Base-by-base conservation (phyloP, 176 grass and related monocot genomes). In the Juncus effusus region DNA sequence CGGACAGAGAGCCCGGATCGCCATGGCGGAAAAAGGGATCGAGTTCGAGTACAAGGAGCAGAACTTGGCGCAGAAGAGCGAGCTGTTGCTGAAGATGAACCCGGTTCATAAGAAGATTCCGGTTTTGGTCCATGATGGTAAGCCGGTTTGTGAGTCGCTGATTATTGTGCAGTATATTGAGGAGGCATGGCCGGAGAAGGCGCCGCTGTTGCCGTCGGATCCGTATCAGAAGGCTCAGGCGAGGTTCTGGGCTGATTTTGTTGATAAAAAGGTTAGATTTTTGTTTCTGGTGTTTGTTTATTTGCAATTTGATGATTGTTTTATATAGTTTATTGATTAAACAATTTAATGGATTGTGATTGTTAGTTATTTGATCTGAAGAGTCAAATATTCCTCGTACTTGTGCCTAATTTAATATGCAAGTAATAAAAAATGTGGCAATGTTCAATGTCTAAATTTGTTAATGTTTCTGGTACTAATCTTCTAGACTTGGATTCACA, bases 11-110 rank as follows among this genome's bases (percentile, higher is more conserved):
- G 72, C 55, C 2, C 59, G 56, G 6, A 82, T 95, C 49, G 86
- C 81, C 6, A 47, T 95, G 13, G 57, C 69, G 36, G 81, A 68
- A 75, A 95, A 95, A 77, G 86, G 86, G n/a, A 80, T 95, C 42
- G 53, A 71, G 66, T 87, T 67, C 67, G 90, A 90, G 71, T 85
- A 80, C 59, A 82, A 44, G 53, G 7, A 80, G 19, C 63, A 95
- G 81, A 77, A 87, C 66, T 55, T 90, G 7, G 4, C 0, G 3
- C 86, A 91, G 80, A 70, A 70, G 67, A 90, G 90, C 81, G 10
- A 64, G 0, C 56, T 84, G 57, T 77, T 95, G 67, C 78, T 90
- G 42, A 57, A 82, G n/a, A 70, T 74, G 70, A 95, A 95, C 64
- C 90, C 90, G 19, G 40, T 95, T 19, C 72, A 90, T 75, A 82